Conservation (phyloP, 345 rosid genomes). For the Abelmoschus esculentus region DNA sequence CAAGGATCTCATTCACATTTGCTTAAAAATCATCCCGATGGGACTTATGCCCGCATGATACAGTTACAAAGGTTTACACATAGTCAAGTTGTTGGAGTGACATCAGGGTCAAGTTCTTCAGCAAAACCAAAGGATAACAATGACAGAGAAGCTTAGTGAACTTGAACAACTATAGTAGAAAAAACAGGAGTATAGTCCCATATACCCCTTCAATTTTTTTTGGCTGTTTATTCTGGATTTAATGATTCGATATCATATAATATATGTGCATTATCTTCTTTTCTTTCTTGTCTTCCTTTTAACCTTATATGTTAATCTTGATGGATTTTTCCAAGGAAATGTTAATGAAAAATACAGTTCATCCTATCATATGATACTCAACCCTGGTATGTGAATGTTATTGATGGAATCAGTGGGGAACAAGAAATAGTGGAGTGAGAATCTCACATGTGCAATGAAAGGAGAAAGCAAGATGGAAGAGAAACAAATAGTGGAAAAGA, state of each 20-base stretch:
- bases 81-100: conserved; percentile 73
- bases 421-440: conserved; percentile 22
- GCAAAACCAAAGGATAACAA: conserved; percentile 61
- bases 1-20: conserved; percentile 90
- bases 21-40: conserved; percentile 76
- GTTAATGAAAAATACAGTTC: too few relatives aligned
- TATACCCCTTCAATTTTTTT: too few relatives aligned
- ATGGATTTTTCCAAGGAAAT: too few relatives aligned
- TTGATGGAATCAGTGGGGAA: conserved; percentile 22
- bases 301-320: too few relatives aligned
- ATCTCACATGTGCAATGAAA: conserved; percentile 22
- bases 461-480: conserved; percentile 15
- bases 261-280: too few relatives aligned
- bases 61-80: conserved; percentile 90
- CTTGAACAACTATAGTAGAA: conserved; percentile 19
- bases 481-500: conserved; percentile 1
- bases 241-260: too few relatives aligned
- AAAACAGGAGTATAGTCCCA: conserved; percentile 9
- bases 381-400: background rate
- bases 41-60: conserved; percentile 83
- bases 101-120: conserved; percentile 77
- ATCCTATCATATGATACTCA: too few relatives aligned
- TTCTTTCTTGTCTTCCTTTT: too few relatives aligned
- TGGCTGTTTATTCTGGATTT: too few relatives aligned
- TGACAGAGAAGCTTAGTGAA: conserved; percentile 36